Base-by-base conservation (phyloP, 805 yeast genomes). In the Pichia rugopelliculosa region DNA sequence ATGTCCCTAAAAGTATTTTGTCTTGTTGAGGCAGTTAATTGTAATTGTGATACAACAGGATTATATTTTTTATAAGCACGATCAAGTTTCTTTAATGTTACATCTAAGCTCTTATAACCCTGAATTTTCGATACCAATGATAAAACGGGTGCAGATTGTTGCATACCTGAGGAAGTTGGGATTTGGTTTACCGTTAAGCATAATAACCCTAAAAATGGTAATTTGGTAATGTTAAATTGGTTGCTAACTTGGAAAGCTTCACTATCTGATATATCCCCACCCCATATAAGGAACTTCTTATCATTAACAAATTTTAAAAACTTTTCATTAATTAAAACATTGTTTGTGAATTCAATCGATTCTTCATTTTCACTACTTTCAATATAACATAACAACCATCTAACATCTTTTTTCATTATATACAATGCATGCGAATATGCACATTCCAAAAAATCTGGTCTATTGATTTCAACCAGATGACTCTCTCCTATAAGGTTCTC, bases 171-270 rank as follows among this genome's bases (percentile, higher is more conserved):
- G 0, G 81, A 77, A 0, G 85, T 74, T 67, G 74, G 81, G 58
- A 48, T 70, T 54, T 59, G 73, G 15, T 71, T 69, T 43, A 80
- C 75, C 17, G 87, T 84, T 46, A 88, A 70, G 42, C 88, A 82
- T 11, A 93, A 62, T 12, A 90, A 67, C 0, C 91, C 95, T 30
- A 87, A 62, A 59, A 86, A 84, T n/a, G 99, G 99, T 58, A 82
- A 81, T 53, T 77, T 75, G 20, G 87, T 75, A 37, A 83, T 82
- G 48, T 77, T 76, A 50, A 90, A 74, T 36, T 83, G 79, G 58
- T 84, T 82, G 0, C 95, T 84, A 15, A 88, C 81, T 56, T 87
- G 95, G 59, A 78, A 81, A 1, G 91, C 87, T 62, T 91, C 98
- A 20, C 89, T 79, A 48, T 80, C 80, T n/a, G 76, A 74, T 22